Conservation (phyloP, 352 stramenopile genomes). For the Halophytophthora batemanensis region DNA sequence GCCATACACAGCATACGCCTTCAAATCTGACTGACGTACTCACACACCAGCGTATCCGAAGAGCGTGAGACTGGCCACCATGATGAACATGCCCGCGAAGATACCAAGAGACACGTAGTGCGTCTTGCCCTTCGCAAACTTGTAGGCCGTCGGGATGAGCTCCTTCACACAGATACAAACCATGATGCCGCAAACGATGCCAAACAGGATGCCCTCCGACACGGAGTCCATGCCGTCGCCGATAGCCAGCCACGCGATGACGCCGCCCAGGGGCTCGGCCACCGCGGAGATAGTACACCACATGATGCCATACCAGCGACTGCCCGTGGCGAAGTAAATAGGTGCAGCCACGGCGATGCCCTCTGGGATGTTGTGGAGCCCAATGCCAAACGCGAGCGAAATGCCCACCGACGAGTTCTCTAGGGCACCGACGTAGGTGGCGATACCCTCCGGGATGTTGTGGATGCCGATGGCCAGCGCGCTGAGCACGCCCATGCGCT, state of each 20-base stretch:
- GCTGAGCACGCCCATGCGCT: slow-evolving; percentile 83
- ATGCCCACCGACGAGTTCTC: slow-evolving; percentile 78
- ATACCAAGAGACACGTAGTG: slow-evolving; percentile 75
- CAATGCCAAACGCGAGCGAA: slow-evolving; percentile 89
- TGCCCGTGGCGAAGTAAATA: slow-evolving; percentile 94
- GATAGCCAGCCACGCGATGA: slow-evolving; percentile 85
- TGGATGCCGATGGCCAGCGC: slow-evolving; percentile 92
- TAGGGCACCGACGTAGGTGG: slow-evolving; percentile 88
- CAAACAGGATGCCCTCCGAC: too few relatives aligned
- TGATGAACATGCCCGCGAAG: slow-evolving; percentile 83
- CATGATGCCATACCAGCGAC: slow-evolving; percentile 86
- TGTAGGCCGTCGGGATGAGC: slow-evolving; percentile 88
- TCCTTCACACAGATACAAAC: slow-evolving; percentile 89
- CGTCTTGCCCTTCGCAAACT: slow-evolving; percentile 78
- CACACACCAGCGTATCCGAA: slow-evolving; percentile 73
- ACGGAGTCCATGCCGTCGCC: too few relatives aligned
- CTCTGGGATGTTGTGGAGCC: slow-evolving; percentile 95
- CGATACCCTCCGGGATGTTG: slow-evolving; percentile 95
- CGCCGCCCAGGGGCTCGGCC: slow-evolving; percentile 81
- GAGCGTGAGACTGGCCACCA: slow-evolving; percentile 87
- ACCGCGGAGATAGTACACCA: slow-evolving; percentile 86
- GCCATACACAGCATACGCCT: too few relatives aligned
- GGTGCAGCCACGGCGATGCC: slow-evolving; percentile 92
- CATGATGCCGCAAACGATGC: slow-evolving; percentile 95
- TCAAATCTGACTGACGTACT: too few relatives aligned